Evolutionary conservation across 306 rosid species (phyloP).

Genomic region (Cyclanthera cordifolia): DNA sequence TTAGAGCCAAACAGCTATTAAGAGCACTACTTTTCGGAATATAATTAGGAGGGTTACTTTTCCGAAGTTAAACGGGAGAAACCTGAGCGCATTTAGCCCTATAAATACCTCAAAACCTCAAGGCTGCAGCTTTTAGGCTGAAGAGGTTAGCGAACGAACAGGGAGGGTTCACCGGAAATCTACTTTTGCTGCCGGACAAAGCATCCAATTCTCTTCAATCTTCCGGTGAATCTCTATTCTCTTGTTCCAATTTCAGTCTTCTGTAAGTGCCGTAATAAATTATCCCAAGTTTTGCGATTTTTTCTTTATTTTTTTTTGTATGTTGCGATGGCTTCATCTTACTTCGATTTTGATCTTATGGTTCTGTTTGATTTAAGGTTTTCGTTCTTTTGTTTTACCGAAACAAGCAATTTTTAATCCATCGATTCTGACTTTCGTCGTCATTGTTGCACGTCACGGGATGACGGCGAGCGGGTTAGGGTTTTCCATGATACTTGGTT

Average conservation of each 20-base stretch:
- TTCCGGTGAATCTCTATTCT: not conserved
- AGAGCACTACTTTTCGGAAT: not conserved
- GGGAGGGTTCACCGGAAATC: not conserved
- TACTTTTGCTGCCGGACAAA: not conserved
- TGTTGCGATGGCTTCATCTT: not conserved
- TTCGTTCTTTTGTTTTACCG: not conserved
- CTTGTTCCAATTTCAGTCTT: too few relatives aligned
- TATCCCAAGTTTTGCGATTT: not conserved
- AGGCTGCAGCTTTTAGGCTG: conserved; percentile 5
- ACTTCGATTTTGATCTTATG: not conserved
- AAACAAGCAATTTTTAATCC: not conserved
- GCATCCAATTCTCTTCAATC: not conserved
- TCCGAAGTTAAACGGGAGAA: not conserved
- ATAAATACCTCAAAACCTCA: conserved; percentile 9
- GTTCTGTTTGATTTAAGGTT: conserved; percentile 4
- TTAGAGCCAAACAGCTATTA: not conserved
- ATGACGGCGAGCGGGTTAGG: conserved; percentile 3
- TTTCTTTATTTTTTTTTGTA: not conserved
- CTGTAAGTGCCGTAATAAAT: not conserved
- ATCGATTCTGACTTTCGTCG: not conserved
- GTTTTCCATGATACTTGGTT: not conserved
- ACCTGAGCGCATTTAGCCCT: conserved; percentile 4
- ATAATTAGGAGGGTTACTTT: not conserved
- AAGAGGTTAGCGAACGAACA: not conserved
- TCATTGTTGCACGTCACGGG: not conserved